Evolutionary conservation across 2,329 filamentous ascomycete species (phyloP).

Genomic region (Teratosphaeria zuluensis): DNA sequence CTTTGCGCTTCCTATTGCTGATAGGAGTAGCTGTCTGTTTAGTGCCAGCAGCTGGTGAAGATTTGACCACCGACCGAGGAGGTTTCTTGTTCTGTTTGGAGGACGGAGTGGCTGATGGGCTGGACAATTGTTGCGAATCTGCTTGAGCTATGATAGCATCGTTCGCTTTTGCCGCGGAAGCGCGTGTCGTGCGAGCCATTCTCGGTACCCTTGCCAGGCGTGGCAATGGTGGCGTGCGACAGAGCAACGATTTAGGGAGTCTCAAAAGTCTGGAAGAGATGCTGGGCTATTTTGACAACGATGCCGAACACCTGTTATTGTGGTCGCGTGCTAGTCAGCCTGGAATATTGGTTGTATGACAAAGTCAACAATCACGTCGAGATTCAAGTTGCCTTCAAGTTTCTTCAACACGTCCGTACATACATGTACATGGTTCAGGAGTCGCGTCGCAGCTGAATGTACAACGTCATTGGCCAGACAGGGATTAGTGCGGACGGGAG

Average conservation of each 20-base stretch:
- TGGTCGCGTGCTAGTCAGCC: not conserved
- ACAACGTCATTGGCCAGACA: too few species aligned
- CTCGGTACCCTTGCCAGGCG: not conserved
- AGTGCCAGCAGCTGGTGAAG: not conserved
- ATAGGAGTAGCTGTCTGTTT: slow-evolving; percentile 11
- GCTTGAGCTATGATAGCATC: not conserved
- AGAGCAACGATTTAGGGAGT: not conserved
- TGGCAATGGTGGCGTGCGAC: not conserved
- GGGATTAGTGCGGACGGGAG: too few species aligned
- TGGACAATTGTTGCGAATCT: slow-evolving; percentile 31
- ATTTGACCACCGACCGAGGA: not conserved
- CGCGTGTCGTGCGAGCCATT: slow-evolving; percentile 20
- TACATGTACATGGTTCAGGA: too few species aligned
- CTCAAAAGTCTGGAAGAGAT: not conserved
- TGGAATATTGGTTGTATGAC: not conserved
- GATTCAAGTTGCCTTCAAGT: not conserved
- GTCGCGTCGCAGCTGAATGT: too few species aligned
- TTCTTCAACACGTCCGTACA: too few species aligned
- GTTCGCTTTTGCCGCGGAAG: slow-evolving; percentile 11
- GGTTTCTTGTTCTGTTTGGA: not conserved
- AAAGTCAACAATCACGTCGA: not conserved
- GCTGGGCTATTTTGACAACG: not conserved
- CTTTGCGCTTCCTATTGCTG: slow-evolving; percentile 30
- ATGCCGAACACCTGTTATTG: not conserved
- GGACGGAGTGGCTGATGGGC: slow-evolving; percentile 30